Conservation (phyloP, 306 rosid species). For the Geum urbanum region DNA sequence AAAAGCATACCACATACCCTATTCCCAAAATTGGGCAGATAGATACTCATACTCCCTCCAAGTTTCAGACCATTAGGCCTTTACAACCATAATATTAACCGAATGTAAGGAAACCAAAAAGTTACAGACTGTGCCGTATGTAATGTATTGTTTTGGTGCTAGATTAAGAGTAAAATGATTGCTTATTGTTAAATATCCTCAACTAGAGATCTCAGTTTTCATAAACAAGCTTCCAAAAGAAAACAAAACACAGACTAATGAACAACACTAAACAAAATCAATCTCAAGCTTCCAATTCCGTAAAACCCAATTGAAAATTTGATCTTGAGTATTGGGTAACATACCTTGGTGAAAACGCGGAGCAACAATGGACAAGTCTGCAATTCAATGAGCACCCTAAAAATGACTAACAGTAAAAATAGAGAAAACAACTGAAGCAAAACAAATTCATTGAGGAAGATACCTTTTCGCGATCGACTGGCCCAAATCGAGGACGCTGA, state of each 20-base stretch:
- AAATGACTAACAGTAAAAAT: background rate
- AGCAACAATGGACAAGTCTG: slow-evolving; percentile 90
- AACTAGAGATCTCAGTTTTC: background rate
- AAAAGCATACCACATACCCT: background rate
- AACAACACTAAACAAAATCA: background rate
- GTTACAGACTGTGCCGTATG: too few species aligned
- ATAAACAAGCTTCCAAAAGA: background rate
- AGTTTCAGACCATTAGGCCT: too few species aligned
- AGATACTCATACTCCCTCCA: too few species aligned
- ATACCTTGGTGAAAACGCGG: slow-evolving; percentile 89
- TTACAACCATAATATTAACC: too few species aligned
- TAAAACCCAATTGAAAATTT: background rate
- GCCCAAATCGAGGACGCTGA: slow-evolving; percentile 30
- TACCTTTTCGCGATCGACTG: slow-evolving; percentile 52
- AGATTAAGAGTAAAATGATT: background rate
- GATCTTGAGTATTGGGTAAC: background rate
- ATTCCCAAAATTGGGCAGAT: background rate
- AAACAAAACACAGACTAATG: background rate
- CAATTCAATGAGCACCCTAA: background rate
- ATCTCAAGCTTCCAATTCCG: background rate
- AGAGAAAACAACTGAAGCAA: background rate
- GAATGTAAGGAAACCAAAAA: too few species aligned
- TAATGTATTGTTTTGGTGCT: background rate
- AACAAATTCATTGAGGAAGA: background rate
- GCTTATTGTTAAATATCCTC: background rate